A percentile compares a stretch with the other conserved stretches of the same genome.
Evolutionary conservation across 805 yeast species (phyloP).

Genomic region (Ogataea zsoltii): DNA sequence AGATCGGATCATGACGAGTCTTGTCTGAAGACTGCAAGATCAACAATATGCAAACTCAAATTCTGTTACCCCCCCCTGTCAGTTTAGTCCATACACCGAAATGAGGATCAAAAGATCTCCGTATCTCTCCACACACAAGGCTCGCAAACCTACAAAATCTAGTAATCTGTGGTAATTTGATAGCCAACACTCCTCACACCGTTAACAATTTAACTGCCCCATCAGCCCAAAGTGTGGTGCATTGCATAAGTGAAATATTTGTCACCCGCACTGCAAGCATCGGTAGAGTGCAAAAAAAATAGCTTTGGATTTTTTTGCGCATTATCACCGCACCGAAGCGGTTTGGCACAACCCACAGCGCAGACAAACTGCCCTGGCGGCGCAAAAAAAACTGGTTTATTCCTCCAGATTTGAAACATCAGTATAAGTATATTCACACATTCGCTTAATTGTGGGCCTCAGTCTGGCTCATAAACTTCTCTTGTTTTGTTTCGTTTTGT

Average conservation of each 20-base stretch:
- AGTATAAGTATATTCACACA: slow-evolving; percentile 5
- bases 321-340: background rate
- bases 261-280: slow-evolving; percentile 5
- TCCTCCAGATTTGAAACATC: slow-evolving; percentile 1
- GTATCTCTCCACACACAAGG: background rate
- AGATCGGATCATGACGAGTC: too few species aligned
- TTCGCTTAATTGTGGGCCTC: slow-evolving; percentile 3
- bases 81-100: too few species aligned
- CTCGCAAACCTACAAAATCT: background rate
- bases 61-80: background rate
- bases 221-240: background rate
- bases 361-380: background rate
- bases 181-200: background rate
- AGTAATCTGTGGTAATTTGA: background rate
- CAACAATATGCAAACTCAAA: too few species aligned
- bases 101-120: background rate
- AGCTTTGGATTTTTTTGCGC: slow-evolving; percentile 1
- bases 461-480: background rate
- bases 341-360: slow-evolving; percentile 1
- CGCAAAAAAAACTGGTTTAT: background rate
- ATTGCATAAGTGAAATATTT: slow-evolving; percentile 1
- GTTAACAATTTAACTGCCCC: background rate
- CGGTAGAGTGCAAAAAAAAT: background rate
- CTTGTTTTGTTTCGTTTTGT: slow-evolving; percentile 4
- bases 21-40: too few species aligned